Percentiles rank a stretch among this genome's conserved stretches.
phyloP scores from a whole-genome alignment of 306 rosid species.

The Cucumis sativus region DNA sequence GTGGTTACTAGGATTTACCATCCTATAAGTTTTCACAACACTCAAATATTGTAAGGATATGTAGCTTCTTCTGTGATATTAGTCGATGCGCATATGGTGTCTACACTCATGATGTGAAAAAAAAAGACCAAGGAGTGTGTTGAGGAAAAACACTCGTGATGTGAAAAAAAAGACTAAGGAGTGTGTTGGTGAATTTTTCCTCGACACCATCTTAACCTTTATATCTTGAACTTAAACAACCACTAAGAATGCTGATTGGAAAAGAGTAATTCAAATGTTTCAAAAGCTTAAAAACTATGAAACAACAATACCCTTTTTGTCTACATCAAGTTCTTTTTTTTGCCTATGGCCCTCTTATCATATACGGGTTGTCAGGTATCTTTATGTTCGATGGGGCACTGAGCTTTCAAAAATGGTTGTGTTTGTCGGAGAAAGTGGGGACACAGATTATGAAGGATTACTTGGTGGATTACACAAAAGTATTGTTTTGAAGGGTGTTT shows the following conservation, averaged over 20 bases:
- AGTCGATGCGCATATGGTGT: no score
- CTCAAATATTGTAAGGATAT: no score
- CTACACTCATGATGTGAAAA: no score
- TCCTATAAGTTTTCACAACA: no score
- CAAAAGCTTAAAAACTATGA: neutral
- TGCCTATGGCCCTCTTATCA: neutral
- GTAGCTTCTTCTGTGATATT: no score
- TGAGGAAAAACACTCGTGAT: no score
- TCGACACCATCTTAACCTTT: neutral
- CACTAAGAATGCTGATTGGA: neutral
- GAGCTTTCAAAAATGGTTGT: slow-evolving; percentile 91
- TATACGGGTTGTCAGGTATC: slow-evolving; percentile 36
- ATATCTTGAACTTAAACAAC: neutral
- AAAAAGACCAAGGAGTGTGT: no score
- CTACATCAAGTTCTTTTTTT: neutral
- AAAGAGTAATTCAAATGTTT: neutral
- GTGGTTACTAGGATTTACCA: no score
- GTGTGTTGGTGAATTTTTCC: neutral
- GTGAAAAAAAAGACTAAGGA: no score
- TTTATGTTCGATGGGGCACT: slow-evolving; percentile 89
- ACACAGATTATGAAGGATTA: slow-evolving; percentile 93
- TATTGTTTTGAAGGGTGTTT: slow-evolving; percentile 67
- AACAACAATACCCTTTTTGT: neutral
- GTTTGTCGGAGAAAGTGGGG: slow-evolving; percentile 85
- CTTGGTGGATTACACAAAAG: slow-evolving; percentile 78